These are phyloP conservation scores for Juglanconis juglandina DNA, from an alignment of 2,329 filamentous ascomycete genomes.

Conservation along the genomic window DNA sequence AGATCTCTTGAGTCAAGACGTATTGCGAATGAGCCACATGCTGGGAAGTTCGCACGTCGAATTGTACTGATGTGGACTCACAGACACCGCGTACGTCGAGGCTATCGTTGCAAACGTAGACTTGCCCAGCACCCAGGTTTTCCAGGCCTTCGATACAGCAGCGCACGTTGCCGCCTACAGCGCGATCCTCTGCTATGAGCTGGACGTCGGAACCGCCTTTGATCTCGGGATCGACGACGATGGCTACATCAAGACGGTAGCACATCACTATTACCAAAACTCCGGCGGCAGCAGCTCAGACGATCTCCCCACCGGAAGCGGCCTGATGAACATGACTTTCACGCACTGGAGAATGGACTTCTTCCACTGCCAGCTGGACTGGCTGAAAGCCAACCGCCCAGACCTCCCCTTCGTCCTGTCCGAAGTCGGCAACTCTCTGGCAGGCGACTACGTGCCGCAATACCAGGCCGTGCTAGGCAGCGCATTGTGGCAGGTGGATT, in stretches of 20 bases:
- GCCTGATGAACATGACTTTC: constrained; percentile 20
- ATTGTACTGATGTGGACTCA: not conserved
- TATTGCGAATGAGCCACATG: too few species aligned
- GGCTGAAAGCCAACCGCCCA: constrained; percentile 27
- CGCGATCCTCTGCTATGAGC: constrained; percentile 20
- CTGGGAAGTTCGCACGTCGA: not conserved
- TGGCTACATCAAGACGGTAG: constrained; percentile 29
- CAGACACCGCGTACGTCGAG: constrained; percentile 26
- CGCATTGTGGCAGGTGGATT: constrained; percentile 34
- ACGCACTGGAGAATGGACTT: constrained; percentile 20
- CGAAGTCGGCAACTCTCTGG: constrained; percentile 33
- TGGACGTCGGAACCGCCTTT: constrained; percentile 29
- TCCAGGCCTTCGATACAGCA: constrained; percentile 32
- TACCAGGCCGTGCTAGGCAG: constrained; percentile 33
- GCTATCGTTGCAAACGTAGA: constrained; percentile 26
- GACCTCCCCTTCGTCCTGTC: constrained; percentile 31
- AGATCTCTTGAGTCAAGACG: too few species aligned
- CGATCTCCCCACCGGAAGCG: constrained; percentile 8
- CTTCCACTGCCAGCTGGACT: constrained; percentile 26
- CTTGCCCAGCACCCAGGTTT: constrained; percentile 26
- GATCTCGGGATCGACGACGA: constrained; percentile 29
- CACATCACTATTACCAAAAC: constrained; percentile 34
- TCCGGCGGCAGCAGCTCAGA: constrained; percentile 23
- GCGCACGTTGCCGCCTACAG: constrained; percentile 24
- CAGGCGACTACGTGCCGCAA: constrained; percentile 25